Evolutionary conservation across 2,329 filamentous ascomycete species (phyloP).

Genomic region (Fusarium sororula): DNA sequence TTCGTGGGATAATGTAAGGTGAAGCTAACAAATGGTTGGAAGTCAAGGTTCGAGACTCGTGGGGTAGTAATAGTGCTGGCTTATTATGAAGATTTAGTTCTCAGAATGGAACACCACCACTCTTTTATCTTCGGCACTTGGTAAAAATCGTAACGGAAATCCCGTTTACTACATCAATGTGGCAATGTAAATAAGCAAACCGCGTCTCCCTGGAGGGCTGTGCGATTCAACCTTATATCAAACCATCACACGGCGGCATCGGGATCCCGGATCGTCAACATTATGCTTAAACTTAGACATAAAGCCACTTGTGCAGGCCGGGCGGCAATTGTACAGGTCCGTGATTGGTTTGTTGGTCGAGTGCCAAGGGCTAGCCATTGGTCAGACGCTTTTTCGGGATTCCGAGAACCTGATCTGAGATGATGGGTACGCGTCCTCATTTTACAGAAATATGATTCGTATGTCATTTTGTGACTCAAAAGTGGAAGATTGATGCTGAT

Average conservation of each 20-base stretch:
- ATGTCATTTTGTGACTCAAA: not conserved
- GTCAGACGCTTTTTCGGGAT: not conserved
- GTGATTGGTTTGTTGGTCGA: not conserved
- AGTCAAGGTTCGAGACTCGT: not conserved
- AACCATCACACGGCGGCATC: not conserved
- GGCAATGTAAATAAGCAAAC: not conserved
- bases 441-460: not conserved
- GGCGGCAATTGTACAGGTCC: not conserved
- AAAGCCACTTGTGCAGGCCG: not conserved
- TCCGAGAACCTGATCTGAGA: not conserved
- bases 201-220: not conserved
- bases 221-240: not conserved
- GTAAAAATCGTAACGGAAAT: not conserved
- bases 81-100: not conserved
- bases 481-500: accelerated
- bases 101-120: too few relatives aligned
- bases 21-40: too few relatives aligned
- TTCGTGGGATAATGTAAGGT: accelerated
- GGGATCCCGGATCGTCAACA: not conserved
- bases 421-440: not conserved
- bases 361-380: not conserved
- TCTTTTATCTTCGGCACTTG: not conserved
- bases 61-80: not conserved
- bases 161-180: not conserved
- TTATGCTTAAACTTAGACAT: not conserved